Evolutionary conservation across 768 basidiomycete species (phyloP).

Genomic region (Mycena amicta): DNA sequence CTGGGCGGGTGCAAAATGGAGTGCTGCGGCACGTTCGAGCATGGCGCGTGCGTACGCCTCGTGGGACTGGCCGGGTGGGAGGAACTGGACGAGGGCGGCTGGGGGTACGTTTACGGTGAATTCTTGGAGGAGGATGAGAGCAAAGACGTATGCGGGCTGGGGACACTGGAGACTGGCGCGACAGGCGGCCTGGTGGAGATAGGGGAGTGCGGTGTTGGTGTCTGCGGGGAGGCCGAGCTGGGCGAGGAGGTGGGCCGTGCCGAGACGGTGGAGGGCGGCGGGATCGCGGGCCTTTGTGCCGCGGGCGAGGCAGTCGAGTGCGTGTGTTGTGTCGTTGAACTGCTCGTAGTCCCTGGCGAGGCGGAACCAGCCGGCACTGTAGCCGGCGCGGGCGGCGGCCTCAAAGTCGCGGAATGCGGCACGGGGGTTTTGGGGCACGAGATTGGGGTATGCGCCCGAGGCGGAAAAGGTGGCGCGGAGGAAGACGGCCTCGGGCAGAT

Average conservation of each 20-base stretch:
- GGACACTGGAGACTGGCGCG: slow-evolving; percentile 75
- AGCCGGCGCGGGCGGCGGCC: slow-evolving; percentile 75
- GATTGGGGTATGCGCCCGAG: slow-evolving; percentile 70
- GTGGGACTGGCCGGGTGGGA: slow-evolving; percentile 52
- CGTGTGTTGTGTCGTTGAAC: slow-evolving; percentile 72
- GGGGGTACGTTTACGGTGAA: slow-evolving; percentile 64
- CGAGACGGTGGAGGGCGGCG: slow-evolving; percentile 56
- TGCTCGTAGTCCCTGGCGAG: slow-evolving; percentile 91
- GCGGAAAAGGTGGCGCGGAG: slow-evolving; percentile 75
- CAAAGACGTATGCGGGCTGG: slow-evolving; percentile 87
- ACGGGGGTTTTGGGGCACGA: slow-evolving; percentile 67
- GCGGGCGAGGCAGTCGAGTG: slow-evolving; percentile 84
- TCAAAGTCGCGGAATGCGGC: slow-evolving; percentile 91
- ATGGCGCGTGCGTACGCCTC: slow-evolving; percentile 69
- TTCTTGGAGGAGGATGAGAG: slow-evolving; percentile 83
- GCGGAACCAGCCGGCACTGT: slow-evolving; percentile 84
- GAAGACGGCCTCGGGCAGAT: slow-evolving; percentile 71
- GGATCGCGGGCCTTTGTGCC: slow-evolving; percentile 70
- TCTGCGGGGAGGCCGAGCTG: slow-evolving; percentile 70
- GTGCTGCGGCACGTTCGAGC: slow-evolving; percentile 83
- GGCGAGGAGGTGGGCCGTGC: slow-evolving; percentile 89
- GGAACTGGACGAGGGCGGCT: slow-evolving; percentile 50
- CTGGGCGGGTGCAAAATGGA: slow-evolving; percentile 83
- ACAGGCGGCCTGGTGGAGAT: slow-evolving; percentile 78
- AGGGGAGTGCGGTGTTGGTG: slow-evolving; percentile 60